These are phyloP conservation scores for Ambispora gerdemannii DNA, from an alignment of 192 early-diverging fungal genomes.

Conservation along the genomic window DNA sequence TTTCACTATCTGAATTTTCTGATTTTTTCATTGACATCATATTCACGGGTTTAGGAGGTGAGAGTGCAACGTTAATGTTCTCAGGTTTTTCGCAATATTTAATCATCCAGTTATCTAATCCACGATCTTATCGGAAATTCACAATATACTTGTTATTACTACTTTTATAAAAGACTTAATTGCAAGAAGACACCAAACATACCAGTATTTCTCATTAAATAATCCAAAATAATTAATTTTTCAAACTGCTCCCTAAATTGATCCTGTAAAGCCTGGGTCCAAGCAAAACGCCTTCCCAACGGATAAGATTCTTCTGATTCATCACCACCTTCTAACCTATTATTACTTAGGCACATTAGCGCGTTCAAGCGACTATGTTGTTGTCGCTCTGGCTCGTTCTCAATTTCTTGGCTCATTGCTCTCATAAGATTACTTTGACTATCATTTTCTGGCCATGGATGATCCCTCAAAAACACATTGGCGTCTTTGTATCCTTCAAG, in stretches of 20 bases:
- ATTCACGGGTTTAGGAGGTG: not conserved
- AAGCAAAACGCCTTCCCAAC: conserved; percentile 37
- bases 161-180: not conserved
- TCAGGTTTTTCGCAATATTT: conserved; percentile 53
- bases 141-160: not conserved
- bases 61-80: conserved; percentile 25
- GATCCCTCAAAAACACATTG: conserved; percentile 70
- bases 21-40: not conserved
- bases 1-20: not conserved
- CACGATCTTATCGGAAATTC: conserved; percentile 48
- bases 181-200: conserved; percentile 15
- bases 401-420: not conserved
- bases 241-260: conserved; percentile 72
- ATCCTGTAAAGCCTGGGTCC: conserved; percentile 46
- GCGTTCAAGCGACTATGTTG: conserved; percentile 3
- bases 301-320: conserved; percentile 21
- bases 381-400: conserved; percentile 14
- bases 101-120: conserved; percentile 86
- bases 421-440: not conserved
- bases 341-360: not conserved
- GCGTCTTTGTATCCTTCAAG: conserved; percentile 81
- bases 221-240: conserved; percentile 80
- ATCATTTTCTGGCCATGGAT: conserved; percentile 47
- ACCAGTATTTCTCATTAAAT: conserved; percentile 90
- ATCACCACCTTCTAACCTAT: not conserved